phyloP scores from a whole-genome alignment of 106 monocot genomes.

The Ottelia alismoides region DNA sequence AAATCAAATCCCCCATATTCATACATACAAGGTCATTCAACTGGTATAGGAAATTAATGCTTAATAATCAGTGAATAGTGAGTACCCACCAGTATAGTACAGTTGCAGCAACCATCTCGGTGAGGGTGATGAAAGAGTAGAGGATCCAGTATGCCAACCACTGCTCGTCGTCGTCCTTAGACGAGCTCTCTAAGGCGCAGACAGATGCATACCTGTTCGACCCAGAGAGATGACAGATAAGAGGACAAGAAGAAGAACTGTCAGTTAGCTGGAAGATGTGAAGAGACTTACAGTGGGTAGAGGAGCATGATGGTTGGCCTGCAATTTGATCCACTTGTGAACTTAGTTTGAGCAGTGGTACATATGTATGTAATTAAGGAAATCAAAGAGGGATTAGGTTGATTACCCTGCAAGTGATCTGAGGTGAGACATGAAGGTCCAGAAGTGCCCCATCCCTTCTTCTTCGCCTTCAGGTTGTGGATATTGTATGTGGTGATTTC shows the following conservation, averaged over 20 bases:
- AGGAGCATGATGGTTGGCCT: constrained; percentile 61
- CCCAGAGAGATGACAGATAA: no score
- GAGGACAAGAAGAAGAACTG: no score
- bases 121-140: constrained; percentile 65
- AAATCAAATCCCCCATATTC: no score
- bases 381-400: neutral
- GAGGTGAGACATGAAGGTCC: constrained; percentile 47
- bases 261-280: no score
- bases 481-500: no score
- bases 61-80: no score
- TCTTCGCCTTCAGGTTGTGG: no score
- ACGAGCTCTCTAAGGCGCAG: constrained; percentile 64
- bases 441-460: constrained; percentile 61
- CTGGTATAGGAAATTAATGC: no score
- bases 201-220: constrained; percentile 77
- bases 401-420: constrained; percentile 59
- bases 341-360: neutral
- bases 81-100: constrained; percentile 43
- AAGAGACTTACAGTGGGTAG: constrained; percentile 56
- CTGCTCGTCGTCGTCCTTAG: constrained; percentile 68
- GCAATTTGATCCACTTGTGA: constrained; percentile 1
- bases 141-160: constrained; percentile 88
- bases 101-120: constrained; percentile 67
- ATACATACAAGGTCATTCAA: no score
- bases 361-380: neutral